Evolutionary conservation across 2,329 filamentous ascomycete genomes (phyloP).

Genomic region (Tricladium varicosporioides): DNA sequence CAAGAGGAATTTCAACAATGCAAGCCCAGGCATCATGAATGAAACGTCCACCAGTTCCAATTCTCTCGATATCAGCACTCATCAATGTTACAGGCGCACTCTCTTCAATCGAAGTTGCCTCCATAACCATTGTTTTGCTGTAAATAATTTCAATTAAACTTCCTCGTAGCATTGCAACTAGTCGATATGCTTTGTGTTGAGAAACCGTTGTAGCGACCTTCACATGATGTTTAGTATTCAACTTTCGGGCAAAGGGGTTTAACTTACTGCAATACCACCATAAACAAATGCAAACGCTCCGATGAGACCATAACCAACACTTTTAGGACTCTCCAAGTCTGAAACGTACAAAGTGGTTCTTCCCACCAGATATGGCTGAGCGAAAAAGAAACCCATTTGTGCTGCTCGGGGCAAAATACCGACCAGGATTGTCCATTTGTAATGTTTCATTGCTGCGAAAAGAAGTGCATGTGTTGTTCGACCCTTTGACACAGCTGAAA

Average conservation of each 20-base stretch:
- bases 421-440: slow-evolving; percentile 7
- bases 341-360: slow-evolving; percentile 34
- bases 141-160: slow-evolving; percentile 28
- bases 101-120: slow-evolving; percentile 31
- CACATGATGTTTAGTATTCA: slow-evolving; percentile 5
- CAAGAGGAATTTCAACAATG: slow-evolving; percentile 36
- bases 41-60: slow-evolving; percentile 33
- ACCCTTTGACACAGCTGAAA: background rate
- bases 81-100: slow-evolving; percentile 41
- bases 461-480: background rate
- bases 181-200: background rate
- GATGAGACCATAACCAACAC: slow-evolving; percentile 39
- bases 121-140: slow-evolving; percentile 34
- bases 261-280: slow-evolving; percentile 40
- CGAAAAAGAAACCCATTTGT: slow-evolving; percentile 41
- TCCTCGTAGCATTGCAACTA: slow-evolving; percentile 3
- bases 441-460: background rate
- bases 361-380: slow-evolving; percentile 45
- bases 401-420: slow-evolving; percentile 38
- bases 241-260: background rate
- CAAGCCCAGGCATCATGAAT: slow-evolving; percentile 40
- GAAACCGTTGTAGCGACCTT: background rate
- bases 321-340: slow-evolving; percentile 27
- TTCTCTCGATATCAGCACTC: slow-evolving; percentile 42
- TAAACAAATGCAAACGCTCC: slow-evolving; percentile 42